Percentiles rank a stretch among this genome's conserved stretches.
Conservation (phyloP, 2,329 filamentous ascomycete species). For the Trichophyton mentagrophytes region DNA sequence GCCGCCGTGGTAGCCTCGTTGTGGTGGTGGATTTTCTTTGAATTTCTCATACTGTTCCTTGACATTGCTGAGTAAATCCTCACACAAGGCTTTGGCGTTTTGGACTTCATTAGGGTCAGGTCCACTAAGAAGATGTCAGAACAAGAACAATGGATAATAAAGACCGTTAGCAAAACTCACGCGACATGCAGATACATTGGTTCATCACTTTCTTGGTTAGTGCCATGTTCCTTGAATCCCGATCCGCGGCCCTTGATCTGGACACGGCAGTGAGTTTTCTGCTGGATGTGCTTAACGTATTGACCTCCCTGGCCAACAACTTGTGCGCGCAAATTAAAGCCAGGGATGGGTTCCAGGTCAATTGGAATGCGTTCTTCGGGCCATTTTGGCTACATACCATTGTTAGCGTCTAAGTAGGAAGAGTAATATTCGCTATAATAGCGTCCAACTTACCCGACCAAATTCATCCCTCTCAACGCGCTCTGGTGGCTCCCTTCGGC, state of each 20-base stretch:
- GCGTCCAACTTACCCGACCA: conserved; percentile 53
- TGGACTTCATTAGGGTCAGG: conserved; percentile 79
- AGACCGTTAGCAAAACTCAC: conserved; percentile 39
- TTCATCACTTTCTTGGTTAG: conserved; percentile 84
- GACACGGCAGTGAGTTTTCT: conserved; percentile 86
- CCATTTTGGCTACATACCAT: conserved; percentile 71
- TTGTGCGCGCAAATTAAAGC: conserved; percentile 91
- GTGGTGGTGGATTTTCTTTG: conserved; percentile 62
- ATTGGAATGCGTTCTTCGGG: conserved; percentile 92
- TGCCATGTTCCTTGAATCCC: conserved; percentile 80
- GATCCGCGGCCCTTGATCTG: conserved; percentile 97
- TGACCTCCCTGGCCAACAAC: conserved; percentile 89
- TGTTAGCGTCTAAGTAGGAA: conserved; percentile 17
- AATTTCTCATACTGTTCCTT: conserved; percentile 81
- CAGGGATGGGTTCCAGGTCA: conserved; percentile 75
- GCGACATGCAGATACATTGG: conserved; percentile 94
- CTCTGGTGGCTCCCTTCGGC: conserved; percentile 63
- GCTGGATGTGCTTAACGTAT: conserved; percentile 96
- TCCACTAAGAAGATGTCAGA: conserved; percentile 46
- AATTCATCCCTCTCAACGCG: conserved; percentile 80
- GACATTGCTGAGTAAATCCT: conserved; percentile 76
- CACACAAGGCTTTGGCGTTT: conserved; percentile 74
- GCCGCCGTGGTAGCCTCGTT: conserved; percentile 42
- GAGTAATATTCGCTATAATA: neutral
- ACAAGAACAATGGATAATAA: neutral